Base-by-base conservation (phyloP, 805 yeast genomes). In the Candida qinlingensis region DNA sequence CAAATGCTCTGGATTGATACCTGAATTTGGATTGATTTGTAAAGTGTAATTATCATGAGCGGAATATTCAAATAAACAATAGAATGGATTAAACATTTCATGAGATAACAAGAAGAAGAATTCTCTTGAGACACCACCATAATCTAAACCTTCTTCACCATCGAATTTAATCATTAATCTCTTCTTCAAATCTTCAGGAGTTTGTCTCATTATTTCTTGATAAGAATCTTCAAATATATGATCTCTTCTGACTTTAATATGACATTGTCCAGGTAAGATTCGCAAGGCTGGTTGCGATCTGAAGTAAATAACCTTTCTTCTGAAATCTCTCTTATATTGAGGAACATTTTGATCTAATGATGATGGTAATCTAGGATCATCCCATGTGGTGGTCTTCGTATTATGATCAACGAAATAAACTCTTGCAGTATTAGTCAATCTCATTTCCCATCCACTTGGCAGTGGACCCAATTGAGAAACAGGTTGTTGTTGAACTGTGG, bases 391-490 rank as follows among this genome's bases (percentile, higher is more conserved):
- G 0, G 99, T 94, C 72, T 94, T 94, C 33, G 99, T 94, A 71
- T 94, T 94, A 74, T 94, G 99, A 69, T 94, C 99, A 56, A 94
- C 99, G 68, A 94, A 94, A 68, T 94, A 94, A 26, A 94, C 99
- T 67, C 99, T 81, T 8, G 99, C 97, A 1, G 99, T 94, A 69
- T 94, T 94, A 39, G 99, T 95, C 63, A 94, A 79, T 70, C 99
- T 86, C 99, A 94, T 94, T 74, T 94, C 99, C 99, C 99, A 94
- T 47, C 99, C 99, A 47, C 92, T 82, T 42, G 99, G 99, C 63
- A 94, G 75, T 46, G 99, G 99, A 13, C 99, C 99, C 68, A 94
- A 76, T 64, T 95, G 98, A 40, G 96, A 86, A 10, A 94, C 96
- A 31, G 98, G 96, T 73, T 94, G 99, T 61, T 94, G 98, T 71